Percentiles rank a stretch among this genome's conserved stretches.
These are phyloP conservation scores for Candida caryicola DNA, from an alignment of 805 yeast species.

Conservation along the genomic window DNA sequence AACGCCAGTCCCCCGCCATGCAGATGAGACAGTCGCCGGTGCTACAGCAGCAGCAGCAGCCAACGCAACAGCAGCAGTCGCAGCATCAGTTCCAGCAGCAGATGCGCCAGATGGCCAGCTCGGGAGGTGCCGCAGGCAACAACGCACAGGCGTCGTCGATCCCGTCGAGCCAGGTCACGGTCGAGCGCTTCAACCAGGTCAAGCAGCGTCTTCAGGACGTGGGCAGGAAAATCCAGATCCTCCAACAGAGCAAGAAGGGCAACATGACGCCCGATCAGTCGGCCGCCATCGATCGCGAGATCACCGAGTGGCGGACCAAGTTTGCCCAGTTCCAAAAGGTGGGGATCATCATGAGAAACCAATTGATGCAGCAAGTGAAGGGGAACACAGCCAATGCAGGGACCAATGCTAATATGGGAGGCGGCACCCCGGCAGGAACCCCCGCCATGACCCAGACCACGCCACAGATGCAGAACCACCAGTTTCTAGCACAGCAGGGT, in stretches of 20 bases:
- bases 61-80: slow-evolving; percentile 4
- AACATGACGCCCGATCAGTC: slow-evolving; percentile 45
- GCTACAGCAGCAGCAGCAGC: slow-evolving; percentile 5
- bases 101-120: not conserved
- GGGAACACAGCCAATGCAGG: not conserved
- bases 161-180: slow-evolving; percentile 25
- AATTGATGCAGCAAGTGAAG: slow-evolving; percentile 30
- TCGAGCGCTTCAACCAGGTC: slow-evolving; percentile 43
- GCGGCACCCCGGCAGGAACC: not conserved
- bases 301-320: slow-evolving; percentile 45
- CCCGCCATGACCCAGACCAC: not conserved
- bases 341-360: slow-evolving; percentile 46
- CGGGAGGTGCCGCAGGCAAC: slow-evolving; percentile 7
- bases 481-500: slow-evolving; percentile 1
- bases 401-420: not conserved
- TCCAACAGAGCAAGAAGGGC: slow-evolving; percentile 47
- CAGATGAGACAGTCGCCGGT: slow-evolving; percentile 9
- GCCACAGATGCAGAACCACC: not conserved
- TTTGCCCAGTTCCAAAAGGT: slow-evolving; percentile 50
- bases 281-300: slow-evolving; percentile 46
- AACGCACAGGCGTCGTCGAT: slow-evolving; percentile 8
- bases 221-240: slow-evolving; percentile 47
- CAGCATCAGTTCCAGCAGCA: slow-evolving; percentile 9
- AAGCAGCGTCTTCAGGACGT: slow-evolving; percentile 48
- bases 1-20: slow-evolving; percentile 9